phyloP scores from a whole-genome alignment of 2,329 filamentous ascomycete genomes.

The Ceratocystis alfenasii region DNA sequence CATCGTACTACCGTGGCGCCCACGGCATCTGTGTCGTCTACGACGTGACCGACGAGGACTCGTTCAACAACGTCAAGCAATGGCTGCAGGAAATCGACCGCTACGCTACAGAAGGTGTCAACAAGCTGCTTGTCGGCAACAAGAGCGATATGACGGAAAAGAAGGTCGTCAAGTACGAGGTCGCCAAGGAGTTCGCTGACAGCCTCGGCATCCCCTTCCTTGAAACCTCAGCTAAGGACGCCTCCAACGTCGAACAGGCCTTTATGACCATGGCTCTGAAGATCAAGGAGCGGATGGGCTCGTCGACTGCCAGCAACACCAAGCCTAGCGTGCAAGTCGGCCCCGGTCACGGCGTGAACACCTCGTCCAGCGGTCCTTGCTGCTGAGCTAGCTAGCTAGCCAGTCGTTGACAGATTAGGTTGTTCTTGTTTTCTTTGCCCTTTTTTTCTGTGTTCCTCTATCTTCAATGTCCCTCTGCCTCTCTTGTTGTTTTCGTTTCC shows the following conservation, averaged over 20 bases:
- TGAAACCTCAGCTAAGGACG: conserved; percentile 99
- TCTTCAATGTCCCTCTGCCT: conserved; percentile 16
- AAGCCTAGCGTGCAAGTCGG: conserved; percentile 96
- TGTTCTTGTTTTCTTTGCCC: background rate
- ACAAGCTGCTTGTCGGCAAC: conserved; percentile 98
- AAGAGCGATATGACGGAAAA: conserved; percentile 99
- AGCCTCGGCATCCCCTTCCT: conserved; percentile 98
- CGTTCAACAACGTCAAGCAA: conserved; percentile 99
- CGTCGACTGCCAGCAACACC: conserved; percentile 88
- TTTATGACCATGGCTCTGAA: conserved; percentile 99
- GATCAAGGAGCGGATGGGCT: conserved; percentile 99
- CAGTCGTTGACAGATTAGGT: background rate
- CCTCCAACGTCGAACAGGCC: conserved; percentile 97
- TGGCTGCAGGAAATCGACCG: conserved; percentile 99
- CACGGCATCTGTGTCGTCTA: conserved; percentile 99
- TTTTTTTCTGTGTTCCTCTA: conserved; percentile 6
- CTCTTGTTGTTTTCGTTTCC: conserved; percentile 2
- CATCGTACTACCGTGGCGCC: conserved; percentile 97
- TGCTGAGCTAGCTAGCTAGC: conserved; percentile 49
- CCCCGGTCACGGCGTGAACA: conserved; percentile 86
- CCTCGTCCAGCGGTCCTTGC: conserved; percentile 73
- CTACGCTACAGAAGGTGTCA: conserved; percentile 97
- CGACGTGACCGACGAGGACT: conserved; percentile 99
- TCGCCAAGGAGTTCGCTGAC: conserved; percentile 99
- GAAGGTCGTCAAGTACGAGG: conserved; percentile 99